A percentile compares a stretch with the other conserved stretches of the same genome.
Evolutionary conservation across 495 filamentous ascomycete genomes (phyloP).

Genomic region (Aspergillus asperescens): DNA sequence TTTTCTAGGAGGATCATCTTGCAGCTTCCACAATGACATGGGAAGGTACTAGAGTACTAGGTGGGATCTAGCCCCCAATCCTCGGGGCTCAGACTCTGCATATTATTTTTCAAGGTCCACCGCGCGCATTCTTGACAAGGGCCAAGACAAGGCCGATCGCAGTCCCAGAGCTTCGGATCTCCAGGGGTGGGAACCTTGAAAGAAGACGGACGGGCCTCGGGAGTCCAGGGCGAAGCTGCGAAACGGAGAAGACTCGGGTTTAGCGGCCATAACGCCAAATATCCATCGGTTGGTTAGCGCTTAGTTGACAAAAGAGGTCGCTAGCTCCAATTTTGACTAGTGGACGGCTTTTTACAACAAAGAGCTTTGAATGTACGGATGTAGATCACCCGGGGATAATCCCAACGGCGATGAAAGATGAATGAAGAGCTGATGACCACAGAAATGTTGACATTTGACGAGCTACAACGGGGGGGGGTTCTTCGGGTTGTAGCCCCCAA

Average conservation of each 20-base stretch:
- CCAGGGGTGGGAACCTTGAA: conserved; percentile 18
- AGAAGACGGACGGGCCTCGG: no score
- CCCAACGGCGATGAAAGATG: conserved; percentile 9
- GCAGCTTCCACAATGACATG: conserved; percentile 18
- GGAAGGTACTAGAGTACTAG: conserved; percentile 7
- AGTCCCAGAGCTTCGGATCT: conserved; percentile 23
- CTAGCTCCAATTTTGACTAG: neutral
- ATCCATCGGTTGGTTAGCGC: conserved; percentile 18
- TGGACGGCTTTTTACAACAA: conserved; percentile 5
- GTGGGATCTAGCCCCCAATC: conserved; percentile 22
- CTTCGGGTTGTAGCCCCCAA: conserved; percentile 10
- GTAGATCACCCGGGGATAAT: conserved; percentile 7
- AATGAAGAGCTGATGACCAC: neutral
- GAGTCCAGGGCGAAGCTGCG: conserved; percentile 11
- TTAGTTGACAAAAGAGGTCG: conserved; percentile 14
- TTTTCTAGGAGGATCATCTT: conserved; percentile 15
- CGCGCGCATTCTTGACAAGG: conserved; percentile 18
- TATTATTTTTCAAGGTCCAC: conserved; percentile 21
- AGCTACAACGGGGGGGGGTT: conserved; percentile 5
- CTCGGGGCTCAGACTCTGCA: conserved; percentile 27
- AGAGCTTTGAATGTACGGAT: conserved; percentile 6
- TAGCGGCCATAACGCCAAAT: conserved; percentile 17
- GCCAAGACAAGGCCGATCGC: conserved; percentile 15
- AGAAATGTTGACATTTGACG: conserved; percentile 5
- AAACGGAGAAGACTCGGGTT: conserved; percentile 12